These are phyloP conservation scores for Zygnema cylindricum DNA, from an alignment of 139 green algal species.

Conservation along the genomic window DNA sequence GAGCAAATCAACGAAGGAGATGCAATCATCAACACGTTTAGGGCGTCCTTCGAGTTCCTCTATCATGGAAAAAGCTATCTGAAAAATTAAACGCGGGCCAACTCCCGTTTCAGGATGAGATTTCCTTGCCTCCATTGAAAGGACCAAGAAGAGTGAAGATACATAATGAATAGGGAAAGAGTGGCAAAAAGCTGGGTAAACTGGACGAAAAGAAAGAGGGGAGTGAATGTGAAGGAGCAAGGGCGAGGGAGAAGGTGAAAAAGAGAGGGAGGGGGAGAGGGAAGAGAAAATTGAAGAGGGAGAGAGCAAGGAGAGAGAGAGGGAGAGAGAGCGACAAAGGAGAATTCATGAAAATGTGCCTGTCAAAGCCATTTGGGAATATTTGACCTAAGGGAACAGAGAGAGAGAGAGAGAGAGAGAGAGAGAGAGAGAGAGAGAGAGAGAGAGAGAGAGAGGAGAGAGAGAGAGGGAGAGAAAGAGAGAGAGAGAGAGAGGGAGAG, in stretches of 20 bases:
- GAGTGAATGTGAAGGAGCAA: neutral
- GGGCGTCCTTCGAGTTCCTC: neutral
- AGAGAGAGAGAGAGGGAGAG: neutral
- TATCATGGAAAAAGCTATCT: neutral
- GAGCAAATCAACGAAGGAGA: neutral
- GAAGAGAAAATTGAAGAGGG: neutral
- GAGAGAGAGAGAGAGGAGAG: neutral
- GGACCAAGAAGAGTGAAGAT: too few relatives aligned
- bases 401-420: neutral
- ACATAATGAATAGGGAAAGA: neutral
- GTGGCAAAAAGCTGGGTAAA: neutral
- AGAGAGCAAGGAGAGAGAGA: neutral
- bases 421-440: neutral
- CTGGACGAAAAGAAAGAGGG: neutral
- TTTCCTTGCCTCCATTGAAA: neutral
- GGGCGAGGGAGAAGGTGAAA: neutral
- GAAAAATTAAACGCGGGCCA: neutral
- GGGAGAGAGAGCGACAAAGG: neutral
- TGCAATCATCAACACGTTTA: neutral
- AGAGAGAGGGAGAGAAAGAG: neutral
- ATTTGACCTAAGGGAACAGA: neutral
- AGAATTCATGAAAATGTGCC: too few relatives aligned
- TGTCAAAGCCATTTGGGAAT: too few relatives aligned
- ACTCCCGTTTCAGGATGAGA: neutral
- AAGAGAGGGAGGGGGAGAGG: neutral